Evolutionary conservation across 202 grass and related monocot species (phyloP).

Genomic region (Dendrocalamus latiflorus): DNA sequence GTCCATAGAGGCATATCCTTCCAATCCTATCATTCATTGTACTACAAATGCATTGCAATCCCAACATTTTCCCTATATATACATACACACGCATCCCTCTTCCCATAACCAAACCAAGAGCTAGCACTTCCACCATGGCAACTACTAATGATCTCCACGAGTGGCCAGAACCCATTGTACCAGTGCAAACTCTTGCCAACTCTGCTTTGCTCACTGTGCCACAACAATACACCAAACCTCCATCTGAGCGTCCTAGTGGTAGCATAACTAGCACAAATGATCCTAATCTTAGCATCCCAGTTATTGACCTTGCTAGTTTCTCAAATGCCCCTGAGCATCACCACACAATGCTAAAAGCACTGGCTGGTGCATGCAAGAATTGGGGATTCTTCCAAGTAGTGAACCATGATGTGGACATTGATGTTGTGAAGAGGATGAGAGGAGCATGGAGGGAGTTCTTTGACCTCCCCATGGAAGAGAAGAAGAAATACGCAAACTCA

Average conservation of each 20-base stretch:
- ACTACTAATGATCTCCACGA: background rate
- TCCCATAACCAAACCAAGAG: conserved; percentile 3
- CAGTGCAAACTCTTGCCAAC: conserved; percentile 46
- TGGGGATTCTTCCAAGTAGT: conserved; percentile 89
- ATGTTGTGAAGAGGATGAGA: conserved; percentile 27
- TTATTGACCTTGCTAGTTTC: conserved; percentile 41
- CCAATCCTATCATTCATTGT: background rate
- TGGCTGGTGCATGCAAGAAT: conserved; percentile 52
- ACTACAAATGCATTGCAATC: background rate
- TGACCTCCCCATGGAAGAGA: no score
- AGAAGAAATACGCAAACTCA: no score
- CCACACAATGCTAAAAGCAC: conserved; percentile 13
- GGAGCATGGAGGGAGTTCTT: no score
- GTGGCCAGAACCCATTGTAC: conserved; percentile 71
- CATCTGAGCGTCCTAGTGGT: conserved; percentile 29
- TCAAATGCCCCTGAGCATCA: background rate
- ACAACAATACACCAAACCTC: conserved; percentile 45
- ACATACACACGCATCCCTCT: background rate
- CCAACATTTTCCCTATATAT: background rate
- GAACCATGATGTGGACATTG: conserved; percentile 44
- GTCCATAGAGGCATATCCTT: background rate
- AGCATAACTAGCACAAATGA: background rate
- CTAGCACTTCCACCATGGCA: conserved; percentile 12
- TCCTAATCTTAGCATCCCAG: conserved; percentile 32
- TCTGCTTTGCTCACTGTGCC: conserved; percentile 34